phyloP scores from a whole-genome alignment of 164 flowering plant species.

The Dillenia turbinata region DNA sequence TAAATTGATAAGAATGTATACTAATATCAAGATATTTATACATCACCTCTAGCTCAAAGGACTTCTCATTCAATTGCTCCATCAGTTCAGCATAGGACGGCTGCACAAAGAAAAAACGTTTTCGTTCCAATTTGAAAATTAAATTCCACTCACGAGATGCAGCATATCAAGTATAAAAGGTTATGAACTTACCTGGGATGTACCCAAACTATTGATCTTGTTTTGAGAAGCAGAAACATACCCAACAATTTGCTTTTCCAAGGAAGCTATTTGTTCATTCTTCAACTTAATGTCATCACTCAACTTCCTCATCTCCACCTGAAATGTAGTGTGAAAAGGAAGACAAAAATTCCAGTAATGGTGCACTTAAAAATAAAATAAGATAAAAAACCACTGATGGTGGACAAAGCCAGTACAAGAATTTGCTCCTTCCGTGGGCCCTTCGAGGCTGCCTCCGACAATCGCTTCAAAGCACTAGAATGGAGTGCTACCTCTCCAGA shows the following conservation, averaged over 20 bases:
- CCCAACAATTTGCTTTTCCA: constrained; percentile 70
- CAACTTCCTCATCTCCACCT: constrained; percentile 69
- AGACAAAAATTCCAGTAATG: constrained; percentile 6
- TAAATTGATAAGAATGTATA: too few relatives aligned
- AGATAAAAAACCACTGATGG: constrained; percentile 6
- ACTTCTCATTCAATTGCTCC: constrained; percentile 85
- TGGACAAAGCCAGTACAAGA: constrained; percentile 42
- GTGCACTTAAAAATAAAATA: neutral
- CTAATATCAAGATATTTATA: too few relatives aligned
- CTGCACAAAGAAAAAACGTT: constrained; percentile 9
- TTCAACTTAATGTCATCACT: constrained; percentile 68
- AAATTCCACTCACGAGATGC: constrained; percentile 2
- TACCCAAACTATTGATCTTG: constrained; percentile 45
- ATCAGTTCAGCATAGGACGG: constrained; percentile 73
- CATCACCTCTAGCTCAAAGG: constrained; percentile 95
- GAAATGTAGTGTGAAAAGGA: constrained; percentile 9
- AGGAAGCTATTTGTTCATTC: constrained; percentile 62
- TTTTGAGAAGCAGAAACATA: constrained; percentile 33
- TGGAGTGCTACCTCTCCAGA: constrained; percentile 89
- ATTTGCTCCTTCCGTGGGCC: constrained; percentile 59
- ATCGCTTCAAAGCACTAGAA: constrained; percentile 73
- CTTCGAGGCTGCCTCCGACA: constrained; percentile 67
- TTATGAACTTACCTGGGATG: constrained; percentile 49
- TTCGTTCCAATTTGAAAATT: neutral
- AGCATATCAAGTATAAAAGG: constrained; percentile 3